Evolutionary conservation across 1,139 yeast species (phyloP).

Genomic region (Torulaspora globosa): DNA sequence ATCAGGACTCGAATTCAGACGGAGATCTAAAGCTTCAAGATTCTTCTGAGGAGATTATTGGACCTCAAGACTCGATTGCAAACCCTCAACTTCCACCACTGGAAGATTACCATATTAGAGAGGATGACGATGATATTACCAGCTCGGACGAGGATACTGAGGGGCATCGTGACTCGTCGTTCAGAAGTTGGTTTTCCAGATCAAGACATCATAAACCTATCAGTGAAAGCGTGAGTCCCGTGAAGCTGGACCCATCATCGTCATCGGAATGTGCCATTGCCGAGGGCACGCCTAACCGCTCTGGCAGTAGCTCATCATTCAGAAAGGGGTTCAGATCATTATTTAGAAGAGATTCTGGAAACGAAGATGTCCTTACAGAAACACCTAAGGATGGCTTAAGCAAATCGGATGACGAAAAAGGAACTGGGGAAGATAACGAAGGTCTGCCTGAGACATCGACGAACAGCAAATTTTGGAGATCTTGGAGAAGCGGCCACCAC

Average conservation of each 20-base stretch:
- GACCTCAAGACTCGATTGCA: background rate
- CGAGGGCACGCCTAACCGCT: slow-evolving; percentile 14
- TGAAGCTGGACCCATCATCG: background rate
- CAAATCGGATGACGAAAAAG: background rate
- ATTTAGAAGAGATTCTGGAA: slow-evolving; percentile 12
- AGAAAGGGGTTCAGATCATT: slow-evolving; percentile 19
- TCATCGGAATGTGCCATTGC: slow-evolving; percentile 11
- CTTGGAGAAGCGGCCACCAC: slow-evolving; percentile 15
- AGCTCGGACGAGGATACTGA: slow-evolving; percentile 18
- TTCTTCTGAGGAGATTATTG: background rate
- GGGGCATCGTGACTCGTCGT: slow-evolving; percentile 13
- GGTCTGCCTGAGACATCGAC: slow-evolving; percentile 6
- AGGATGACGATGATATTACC: slow-evolving; percentile 19
- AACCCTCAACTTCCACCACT: slow-evolving; percentile 5
- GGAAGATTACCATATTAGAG: slow-evolving; percentile 16
- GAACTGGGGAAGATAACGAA: background rate
- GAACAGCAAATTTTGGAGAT: slow-evolving; percentile 18
- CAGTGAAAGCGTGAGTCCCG: slow-evolving; percentile 5
- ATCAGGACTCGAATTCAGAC: background rate
- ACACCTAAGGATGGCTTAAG: background rate
- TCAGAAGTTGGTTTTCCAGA: slow-evolving; percentile 14
- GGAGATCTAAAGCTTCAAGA: background rate
- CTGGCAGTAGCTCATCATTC: slow-evolving; percentile 17
- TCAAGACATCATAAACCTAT: slow-evolving; percentile 7
- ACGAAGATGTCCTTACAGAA: background rate